A percentile compares a stretch with the other conserved stretches of the same genome.
Conservation (phyloP, 2,329 filamentous ascomycete genomes). For the Sordariomycetes sp. region DNA sequence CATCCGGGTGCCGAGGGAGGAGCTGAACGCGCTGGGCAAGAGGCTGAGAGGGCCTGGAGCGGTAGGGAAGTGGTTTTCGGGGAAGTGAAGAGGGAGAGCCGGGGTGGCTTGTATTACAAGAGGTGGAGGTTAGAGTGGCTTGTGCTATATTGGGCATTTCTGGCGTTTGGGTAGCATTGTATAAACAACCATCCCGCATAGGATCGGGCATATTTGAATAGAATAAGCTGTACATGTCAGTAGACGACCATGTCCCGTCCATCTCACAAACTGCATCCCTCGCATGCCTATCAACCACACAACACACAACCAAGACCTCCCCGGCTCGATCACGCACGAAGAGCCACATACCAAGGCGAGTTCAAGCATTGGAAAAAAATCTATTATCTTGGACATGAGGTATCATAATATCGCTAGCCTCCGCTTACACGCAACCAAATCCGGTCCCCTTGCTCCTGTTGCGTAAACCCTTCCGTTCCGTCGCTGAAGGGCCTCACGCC, state of each 20-base stretch:
- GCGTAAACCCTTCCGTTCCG: neutral
- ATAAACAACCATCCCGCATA: neutral
- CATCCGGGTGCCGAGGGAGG: neutral
- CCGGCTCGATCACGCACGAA: neutral
- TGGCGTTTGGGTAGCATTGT: neutral
- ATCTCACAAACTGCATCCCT: no score
- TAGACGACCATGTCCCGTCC: no score
- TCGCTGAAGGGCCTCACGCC: neutral
- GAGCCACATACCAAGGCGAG: neutral
- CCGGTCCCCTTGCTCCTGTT: neutral
- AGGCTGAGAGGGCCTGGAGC: neutral
- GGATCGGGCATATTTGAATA: no score
- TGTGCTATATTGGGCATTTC: neutral
- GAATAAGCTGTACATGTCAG: no score
- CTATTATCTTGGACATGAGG: slow-evolving; percentile 2
- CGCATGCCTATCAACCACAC: neutral
- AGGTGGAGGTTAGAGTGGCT: no score
- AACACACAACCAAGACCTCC: neutral
- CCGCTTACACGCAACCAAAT: neutral
- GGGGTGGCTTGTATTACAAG: neutral
- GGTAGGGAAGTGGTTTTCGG: slow-evolving; percentile 1
- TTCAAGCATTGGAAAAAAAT: neutral
- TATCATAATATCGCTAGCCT: slow-evolving; percentile 1
- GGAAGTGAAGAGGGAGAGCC: neutral
- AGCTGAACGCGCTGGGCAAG: slow-evolving; percentile 2